Evolutionary conservation across 257 asterid species (phyloP).

Genomic region (Lycium barbarum): DNA sequence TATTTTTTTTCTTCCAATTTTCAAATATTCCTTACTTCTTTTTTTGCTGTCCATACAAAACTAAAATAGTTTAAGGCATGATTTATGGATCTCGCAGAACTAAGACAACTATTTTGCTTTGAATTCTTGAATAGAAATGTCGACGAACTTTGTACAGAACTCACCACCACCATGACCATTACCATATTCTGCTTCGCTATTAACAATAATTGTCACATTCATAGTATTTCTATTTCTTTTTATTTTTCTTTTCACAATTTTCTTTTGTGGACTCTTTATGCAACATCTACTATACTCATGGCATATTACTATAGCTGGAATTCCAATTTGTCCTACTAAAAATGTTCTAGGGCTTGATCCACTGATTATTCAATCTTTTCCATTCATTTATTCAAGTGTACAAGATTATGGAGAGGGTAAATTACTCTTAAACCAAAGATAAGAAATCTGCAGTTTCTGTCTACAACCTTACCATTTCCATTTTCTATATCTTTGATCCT

Average conservation of each 20-base stretch:
- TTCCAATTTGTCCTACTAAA: conserved; percentile 42
- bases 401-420: conserved; percentile 69
- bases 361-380: conserved; percentile 61
- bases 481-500: too few relatives aligned
- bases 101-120: neutral
- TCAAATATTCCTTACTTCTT: neutral
- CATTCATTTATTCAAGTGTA: conserved; percentile 71
- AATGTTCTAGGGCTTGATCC: conserved; percentile 65
- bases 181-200: conserved; percentile 51
- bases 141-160: neutral
- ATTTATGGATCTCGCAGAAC: conserved; percentile 13
- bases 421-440: conserved; percentile 27
- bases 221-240: conserved; percentile 66
- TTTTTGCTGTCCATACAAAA: neutral
- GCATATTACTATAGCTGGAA: conserved; percentile 46
- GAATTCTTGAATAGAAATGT: neutral
- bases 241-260: conserved; percentile 66
- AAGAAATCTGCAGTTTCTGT: too few relatives aligned
- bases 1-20: neutral
- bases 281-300: conserved; percentile 61
- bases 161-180: conserved; percentile 23
- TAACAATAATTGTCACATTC: conserved; percentile 60
- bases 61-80: neutral
- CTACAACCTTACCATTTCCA: too few relatives aligned
- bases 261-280: conserved; percentile 72